phyloP scores from a whole-genome alignment of 139 green algal genomes.

The Pleodorina starrii region DNA sequence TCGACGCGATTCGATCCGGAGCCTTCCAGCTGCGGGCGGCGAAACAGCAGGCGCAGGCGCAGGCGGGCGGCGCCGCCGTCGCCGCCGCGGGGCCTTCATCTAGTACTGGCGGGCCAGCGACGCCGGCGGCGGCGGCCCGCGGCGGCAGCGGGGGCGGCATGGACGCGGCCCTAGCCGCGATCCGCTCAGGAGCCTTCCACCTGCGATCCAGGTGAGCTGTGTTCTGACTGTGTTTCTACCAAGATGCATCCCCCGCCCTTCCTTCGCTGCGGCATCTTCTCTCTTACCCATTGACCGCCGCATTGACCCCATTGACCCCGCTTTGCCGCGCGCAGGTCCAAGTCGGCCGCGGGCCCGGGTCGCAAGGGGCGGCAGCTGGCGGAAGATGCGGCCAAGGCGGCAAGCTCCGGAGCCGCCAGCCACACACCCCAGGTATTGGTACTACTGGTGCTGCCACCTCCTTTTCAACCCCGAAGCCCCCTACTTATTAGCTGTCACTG shows the following conservation, averaged over 20 bases:
- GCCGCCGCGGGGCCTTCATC: not conserved
- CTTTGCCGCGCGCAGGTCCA: too few relatives aligned
- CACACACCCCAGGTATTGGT: not conserved
- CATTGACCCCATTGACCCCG: too few relatives aligned
- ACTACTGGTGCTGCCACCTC: too few relatives aligned
- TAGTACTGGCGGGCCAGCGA: too few relatives aligned
- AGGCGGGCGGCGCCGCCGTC: not conserved
- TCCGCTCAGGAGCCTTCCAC: constrained; percentile 15
- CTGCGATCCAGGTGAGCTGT: constrained; percentile 31
- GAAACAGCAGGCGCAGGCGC: not conserved
- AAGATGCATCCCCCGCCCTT: too few relatives aligned
- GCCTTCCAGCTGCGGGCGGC: not conserved
- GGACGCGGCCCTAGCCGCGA: not conserved
- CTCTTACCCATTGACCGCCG: too few relatives aligned
- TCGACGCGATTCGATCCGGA: not conserved
- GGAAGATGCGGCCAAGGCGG: not conserved
- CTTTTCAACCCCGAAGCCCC: too few relatives aligned
- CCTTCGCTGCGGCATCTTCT: too few relatives aligned
- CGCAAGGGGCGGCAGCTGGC: constrained; percentile 21
- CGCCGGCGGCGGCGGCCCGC: not conserved
- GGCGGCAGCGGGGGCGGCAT: constrained; percentile 6
- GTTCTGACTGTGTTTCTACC: too few relatives aligned
- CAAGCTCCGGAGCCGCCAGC: not conserved
- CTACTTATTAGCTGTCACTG: too few relatives aligned
- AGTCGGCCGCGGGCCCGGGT: constrained; percentile 16